Conservation (phyloP, 2,329 filamentous ascomycete genomes). For the Botrytis squamosa region DNA sequence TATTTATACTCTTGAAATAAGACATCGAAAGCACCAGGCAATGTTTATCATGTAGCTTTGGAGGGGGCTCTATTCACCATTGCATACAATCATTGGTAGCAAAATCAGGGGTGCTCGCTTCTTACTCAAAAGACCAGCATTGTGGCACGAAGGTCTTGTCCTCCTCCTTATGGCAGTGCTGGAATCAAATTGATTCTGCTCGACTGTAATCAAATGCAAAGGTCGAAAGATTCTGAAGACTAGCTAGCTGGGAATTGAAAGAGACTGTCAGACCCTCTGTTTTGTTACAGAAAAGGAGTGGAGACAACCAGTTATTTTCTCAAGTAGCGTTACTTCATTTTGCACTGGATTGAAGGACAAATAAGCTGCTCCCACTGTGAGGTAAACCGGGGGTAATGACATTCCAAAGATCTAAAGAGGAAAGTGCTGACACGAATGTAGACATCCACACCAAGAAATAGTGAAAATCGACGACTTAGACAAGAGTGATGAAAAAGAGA, state of each 20-base stretch:
- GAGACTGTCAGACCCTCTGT: not conserved
- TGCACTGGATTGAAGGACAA: rapidly evolving
- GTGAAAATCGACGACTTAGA: not conserved
- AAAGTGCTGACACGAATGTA: not conserved
- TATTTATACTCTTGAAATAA: not conserved
- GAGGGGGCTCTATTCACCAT: not conserved
- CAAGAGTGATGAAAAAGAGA: not conserved
- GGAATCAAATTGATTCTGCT: rapidly evolving
- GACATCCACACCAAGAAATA: not conserved
- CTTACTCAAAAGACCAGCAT: not conserved
- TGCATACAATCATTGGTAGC: not conserved
- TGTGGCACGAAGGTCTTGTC: rapidly evolving
- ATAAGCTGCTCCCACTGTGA: not conserved
- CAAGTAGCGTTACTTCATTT: rapidly evolving
- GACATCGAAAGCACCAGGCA: not conserved
- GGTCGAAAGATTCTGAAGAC: not conserved
- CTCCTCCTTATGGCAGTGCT: rapidly evolving
- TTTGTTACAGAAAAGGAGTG: not conserved
- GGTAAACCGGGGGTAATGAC: rapidly evolving
- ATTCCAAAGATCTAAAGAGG: not conserved
- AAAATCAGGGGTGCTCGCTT: too few relatives aligned
- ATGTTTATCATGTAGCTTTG: not conserved
- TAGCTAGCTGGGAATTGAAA: not conserved
- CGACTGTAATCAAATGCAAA: too few relatives aligned
- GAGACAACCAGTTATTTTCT: not conserved